phyloP scores from a whole-genome alignment of 176 grass and related monocot species.

The Saccharum spontaneum region DNA sequence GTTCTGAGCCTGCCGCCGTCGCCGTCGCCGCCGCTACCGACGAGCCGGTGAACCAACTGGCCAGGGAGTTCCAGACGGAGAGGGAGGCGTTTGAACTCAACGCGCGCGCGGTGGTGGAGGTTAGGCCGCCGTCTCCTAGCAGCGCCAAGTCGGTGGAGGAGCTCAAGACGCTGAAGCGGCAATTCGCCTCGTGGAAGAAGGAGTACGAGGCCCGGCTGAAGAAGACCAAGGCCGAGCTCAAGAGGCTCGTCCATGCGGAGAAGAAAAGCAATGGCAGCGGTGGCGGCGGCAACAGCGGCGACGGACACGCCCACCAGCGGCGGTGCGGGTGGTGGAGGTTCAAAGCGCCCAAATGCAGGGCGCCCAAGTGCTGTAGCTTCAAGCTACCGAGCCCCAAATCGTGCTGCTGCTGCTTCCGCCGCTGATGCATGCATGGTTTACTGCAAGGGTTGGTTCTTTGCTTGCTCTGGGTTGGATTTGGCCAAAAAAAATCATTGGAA shows the following conservation, averaged over 20 bases:
- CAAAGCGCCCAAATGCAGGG: slow-evolving; percentile 13
- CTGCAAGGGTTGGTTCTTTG: background rate
- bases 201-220: slow-evolving; percentile 40
- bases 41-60: background rate
- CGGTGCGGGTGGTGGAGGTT: slow-evolving; percentile 41
- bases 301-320: background rate
- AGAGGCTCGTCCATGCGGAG: slow-evolving; percentile 21
- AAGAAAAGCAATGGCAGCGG: background rate
- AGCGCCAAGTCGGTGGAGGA: slow-evolving; percentile 35
- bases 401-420: slow-evolving; percentile 33
- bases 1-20: background rate
- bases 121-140: background rate
- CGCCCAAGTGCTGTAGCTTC: slow-evolving; percentile 38
- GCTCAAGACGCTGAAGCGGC: slow-evolving; percentile 38
- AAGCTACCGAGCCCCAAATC: slow-evolving; percentile 19
- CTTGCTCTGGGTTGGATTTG: background rate
- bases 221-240: slow-evolving; percentile 43
- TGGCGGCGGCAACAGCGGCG: background rate
- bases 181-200: slow-evolving; percentile 54
- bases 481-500: background rate
- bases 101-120: background rate
- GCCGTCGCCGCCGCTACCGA: too few relatives aligned
- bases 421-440: background rate
- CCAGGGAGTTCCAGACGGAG: slow-evolving; percentile 31
- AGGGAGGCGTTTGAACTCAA: slow-evolving; percentile 32